Conservation (phyloP, 192 early-diverging fungal species). For the Backusella parvicylindrica region DNA sequence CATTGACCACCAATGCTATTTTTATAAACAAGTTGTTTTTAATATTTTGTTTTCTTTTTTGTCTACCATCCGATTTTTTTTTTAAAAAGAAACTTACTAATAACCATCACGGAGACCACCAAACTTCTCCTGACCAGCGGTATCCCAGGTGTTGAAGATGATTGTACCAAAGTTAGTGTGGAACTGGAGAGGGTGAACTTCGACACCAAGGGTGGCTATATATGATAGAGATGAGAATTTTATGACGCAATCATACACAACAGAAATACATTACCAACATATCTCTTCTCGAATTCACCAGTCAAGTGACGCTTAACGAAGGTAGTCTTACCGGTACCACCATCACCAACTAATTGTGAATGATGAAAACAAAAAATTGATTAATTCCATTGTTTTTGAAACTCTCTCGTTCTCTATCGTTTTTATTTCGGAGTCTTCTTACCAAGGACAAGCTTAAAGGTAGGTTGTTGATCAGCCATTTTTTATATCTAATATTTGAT, state of each 20-base stretch:
- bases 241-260: background rate
- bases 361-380: background rate
- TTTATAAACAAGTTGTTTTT: background rate
- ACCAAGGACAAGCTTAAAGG: constrained; percentile 92
- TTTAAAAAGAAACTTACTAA: constrained; percentile 68
- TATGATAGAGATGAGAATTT: background rate
- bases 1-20: constrained; percentile 96
- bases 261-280: constrained; percentile 72
- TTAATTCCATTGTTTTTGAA: background rate
- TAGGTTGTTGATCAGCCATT: constrained; percentile 49
- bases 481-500: background rate
- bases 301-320: constrained; percentile 99
- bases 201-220: constrained; percentile 97
- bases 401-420: background rate
- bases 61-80: background rate
- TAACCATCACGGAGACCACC: constrained; percentile 99
- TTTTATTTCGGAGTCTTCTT: constrained; percentile 12
- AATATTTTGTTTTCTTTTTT: background rate
- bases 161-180: constrained; percentile 96
- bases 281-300: constrained; percentile 99
- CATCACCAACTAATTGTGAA: constrained; percentile 97
- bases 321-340: constrained; percentile 99
- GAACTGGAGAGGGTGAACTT: constrained; percentile 98
- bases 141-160: constrained; percentile 99
- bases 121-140: constrained; percentile 99